phyloP scores from a whole-genome alignment of 371 early-diverging fungal species.

The Apophysomyces variabilis region DNA sequence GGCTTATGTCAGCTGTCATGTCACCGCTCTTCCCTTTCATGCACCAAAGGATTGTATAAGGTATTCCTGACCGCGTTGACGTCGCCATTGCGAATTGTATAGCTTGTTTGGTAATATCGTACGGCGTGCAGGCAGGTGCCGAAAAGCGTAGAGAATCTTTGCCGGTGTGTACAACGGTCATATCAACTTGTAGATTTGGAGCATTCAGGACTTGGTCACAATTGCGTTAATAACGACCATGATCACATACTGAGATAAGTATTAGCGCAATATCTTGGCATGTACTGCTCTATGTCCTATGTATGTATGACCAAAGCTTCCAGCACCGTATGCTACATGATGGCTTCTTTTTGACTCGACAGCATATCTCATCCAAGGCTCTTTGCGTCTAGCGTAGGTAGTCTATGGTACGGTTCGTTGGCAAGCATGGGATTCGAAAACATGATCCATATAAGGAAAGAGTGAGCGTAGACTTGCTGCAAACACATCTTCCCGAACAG shows the following conservation, averaged over 20 bases:
- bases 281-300: background rate
- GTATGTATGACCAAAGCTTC: background rate
- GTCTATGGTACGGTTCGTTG: background rate
- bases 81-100: background rate
- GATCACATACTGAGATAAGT: background rate
- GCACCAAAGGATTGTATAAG: background rate
- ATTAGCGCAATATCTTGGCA: background rate
- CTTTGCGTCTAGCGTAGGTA: background rate
- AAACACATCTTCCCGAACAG: background rate
- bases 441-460: background rate
- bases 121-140: background rate
- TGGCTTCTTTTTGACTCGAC: background rate
- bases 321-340: background rate
- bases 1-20: no score
- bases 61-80: background rate
- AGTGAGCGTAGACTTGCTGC: background rate
- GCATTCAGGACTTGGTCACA: background rate
- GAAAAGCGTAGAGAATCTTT: background rate
- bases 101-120: background rate
- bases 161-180: background rate
- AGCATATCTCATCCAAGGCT: background rate
- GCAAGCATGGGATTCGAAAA: background rate
- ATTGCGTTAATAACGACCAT: background rate
- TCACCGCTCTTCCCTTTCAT: background rate
- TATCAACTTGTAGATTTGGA: background rate